These are phyloP conservation scores for Leishmania arabica DNA, from an alignment of 208 protist genomes.

Conservation along the genomic window DNA sequence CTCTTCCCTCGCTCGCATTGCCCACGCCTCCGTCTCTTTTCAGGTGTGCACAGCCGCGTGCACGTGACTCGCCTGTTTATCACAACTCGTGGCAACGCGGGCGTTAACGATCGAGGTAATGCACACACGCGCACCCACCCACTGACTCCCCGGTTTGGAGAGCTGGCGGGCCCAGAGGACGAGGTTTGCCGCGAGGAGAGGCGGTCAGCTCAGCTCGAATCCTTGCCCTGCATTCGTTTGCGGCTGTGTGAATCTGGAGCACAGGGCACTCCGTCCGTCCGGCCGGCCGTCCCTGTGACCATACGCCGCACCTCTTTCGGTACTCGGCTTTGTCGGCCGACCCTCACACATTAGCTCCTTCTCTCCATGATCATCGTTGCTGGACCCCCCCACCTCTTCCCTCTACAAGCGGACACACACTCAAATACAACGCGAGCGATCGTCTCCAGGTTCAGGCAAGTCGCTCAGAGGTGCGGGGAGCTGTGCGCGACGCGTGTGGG, in stretches of 20 bases:
- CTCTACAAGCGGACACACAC: neutral
- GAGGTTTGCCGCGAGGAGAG: neutral
- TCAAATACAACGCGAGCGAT: neutral
- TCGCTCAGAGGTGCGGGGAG: neutral
- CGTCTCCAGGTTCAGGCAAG: neutral
- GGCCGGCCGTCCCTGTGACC: neutral
- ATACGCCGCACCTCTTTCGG: neutral
- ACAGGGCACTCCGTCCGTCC: neutral
- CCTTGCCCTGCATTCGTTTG: neutral
- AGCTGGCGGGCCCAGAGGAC: neutral
- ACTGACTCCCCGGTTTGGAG: no score
- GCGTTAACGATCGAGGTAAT: no score
- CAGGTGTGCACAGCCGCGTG: neutral
- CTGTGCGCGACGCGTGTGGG: neutral
- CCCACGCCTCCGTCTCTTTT: neutral
- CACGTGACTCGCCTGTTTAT: neutral
- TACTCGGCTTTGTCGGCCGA: no score
- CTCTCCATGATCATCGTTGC: neutral
- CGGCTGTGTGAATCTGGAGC: neutral
- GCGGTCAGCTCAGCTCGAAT: neutral
- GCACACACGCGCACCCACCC: no score
- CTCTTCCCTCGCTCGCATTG: neutral
- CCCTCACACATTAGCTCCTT: neutral
- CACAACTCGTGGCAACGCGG: no score
- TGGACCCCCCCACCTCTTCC: neutral